Base-by-base conservation (phyloP, 108 stramenopile species). In the Cyclotella distinguenda region DNA sequence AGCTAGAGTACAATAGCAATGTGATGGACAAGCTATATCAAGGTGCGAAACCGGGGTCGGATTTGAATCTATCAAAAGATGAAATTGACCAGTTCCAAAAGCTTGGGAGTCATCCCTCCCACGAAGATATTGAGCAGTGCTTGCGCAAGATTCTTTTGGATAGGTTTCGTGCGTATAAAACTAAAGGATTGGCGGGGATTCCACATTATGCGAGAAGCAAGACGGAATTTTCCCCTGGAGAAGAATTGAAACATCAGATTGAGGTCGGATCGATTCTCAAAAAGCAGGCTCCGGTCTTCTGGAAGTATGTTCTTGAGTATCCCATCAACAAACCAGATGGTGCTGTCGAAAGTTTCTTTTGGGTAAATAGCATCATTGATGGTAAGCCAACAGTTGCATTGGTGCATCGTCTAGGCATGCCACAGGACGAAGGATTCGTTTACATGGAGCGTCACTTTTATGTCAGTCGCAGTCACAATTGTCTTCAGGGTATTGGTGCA, bases 371-470 rank as follows among this genome's bases (percentile, higher is more conserved):
- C 40, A 47, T 72, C n/a, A 84, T 84, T 46, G 83, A 84, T 39
- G 80, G 68, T 28, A 79, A 79, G 32, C 78, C 80, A 26, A 82
- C 83, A 1, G 67, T 84, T 42, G 72, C 75, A 10, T 46, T 84
- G 15, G 60, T 79, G 43, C 83, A 84, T 48, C 60, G 74, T 34
- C 18, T 70, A 18, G 75, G 71, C 8, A 66, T 77, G 70, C 71
- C 71, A 5, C 70, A 66, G 13, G 43, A 60, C 30, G 79, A 50
- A 10, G 66, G 72, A 9, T 84, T 70, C 32, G 56, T 78, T 3
- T 74, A 80, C 36, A 80, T 75, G 67, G 75, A 81, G 38, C 61
- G 83, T 5, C 78, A 82, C 57, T 84, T 82, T 43, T 84, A 84
- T 49, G 44, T 84, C 6, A 76, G 74, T 38, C 68, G 79, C 18